These are phyloP conservation scores for Somion occarium DNA, from an alignment of 1,284 basidiomycete species.

Conservation along the genomic window DNA sequence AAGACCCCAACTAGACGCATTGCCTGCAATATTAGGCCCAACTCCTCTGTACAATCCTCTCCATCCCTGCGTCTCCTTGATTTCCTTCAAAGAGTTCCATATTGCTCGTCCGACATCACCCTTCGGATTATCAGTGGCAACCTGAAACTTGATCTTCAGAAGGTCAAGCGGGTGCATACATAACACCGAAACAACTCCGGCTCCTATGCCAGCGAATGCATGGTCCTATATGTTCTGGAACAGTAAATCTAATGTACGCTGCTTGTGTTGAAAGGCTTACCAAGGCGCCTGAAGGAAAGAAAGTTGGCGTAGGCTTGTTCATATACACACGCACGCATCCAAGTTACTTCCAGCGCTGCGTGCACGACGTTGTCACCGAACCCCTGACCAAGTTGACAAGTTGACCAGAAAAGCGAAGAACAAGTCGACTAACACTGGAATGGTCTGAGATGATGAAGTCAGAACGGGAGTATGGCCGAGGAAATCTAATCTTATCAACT, in stretches of 20 bases:
- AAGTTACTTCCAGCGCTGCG: no score
- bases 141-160: slow-evolving; percentile 94
- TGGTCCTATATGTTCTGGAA: slow-evolving; percentile 60
- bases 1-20: slow-evolving; percentile 96
- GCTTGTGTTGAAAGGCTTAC: slow-evolving; percentile 25
- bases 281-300: slow-evolving; percentile 68
- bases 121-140: slow-evolving; percentile 65
- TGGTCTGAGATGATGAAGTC: no score
- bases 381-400: no score
- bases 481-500: no score
- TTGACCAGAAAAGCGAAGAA: no score
- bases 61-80: slow-evolving; percentile 77
- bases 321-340: no score
- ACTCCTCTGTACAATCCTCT: slow-evolving; percentile 89
- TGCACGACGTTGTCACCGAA: no score
- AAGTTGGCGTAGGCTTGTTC: slow-evolving; percentile 41
- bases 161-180: slow-evolving; percentile 99
- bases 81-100: slow-evolving; percentile 70
- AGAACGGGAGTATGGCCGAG: no score
- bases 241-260: not conserved
- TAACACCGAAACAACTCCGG: slow-evolving; percentile 88
- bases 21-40: slow-evolving; percentile 89
- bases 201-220: slow-evolving; percentile 90
- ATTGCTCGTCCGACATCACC: slow-evolving; percentile 74
- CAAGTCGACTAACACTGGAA: no score